phyloP scores from a whole-genome alignment of 2,329 filamentous ascomycete genomes.

The Sordariomycetes sp. region DNA sequence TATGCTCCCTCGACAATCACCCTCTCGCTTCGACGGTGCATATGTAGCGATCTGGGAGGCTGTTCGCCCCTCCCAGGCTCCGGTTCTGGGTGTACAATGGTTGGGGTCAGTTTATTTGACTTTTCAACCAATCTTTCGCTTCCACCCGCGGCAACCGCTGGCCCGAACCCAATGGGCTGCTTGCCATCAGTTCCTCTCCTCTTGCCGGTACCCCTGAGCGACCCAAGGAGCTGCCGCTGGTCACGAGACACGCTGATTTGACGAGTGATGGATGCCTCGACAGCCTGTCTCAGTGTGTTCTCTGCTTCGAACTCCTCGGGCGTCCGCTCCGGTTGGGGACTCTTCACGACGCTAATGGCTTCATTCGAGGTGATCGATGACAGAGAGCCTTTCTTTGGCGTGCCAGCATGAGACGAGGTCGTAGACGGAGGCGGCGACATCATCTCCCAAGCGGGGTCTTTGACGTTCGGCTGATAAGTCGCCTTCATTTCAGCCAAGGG shows the following conservation, averaged over 20 bases:
- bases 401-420: not conserved
- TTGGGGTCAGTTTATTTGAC: slow-evolving; percentile 35
- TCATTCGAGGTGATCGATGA: slow-evolving; percentile 12
- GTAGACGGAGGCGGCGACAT: slow-evolving; percentile 26
- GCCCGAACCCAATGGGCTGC: not conserved
- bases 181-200: slow-evolving; percentile 4
- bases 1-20: slow-evolving; percentile 39
- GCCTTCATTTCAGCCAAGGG: slow-evolving; percentile 1
- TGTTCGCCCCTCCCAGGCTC: slow-evolving; percentile 18
- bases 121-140: slow-evolving; percentile 23
- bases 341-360: slow-evolving; percentile 10
- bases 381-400: slow-evolving; percentile 1
- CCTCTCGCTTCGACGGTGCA: slow-evolving; percentile 42
- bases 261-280: slow-evolving; percentile 58
- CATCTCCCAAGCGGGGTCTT: slow-evolving; percentile 39
- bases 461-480: slow-evolving; percentile 18
- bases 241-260: slow-evolving; percentile 58
- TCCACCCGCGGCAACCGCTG: slow-evolving; percentile 6
- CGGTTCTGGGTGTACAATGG: slow-evolving; percentile 28
- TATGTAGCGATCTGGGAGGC: slow-evolving; percentile 4
- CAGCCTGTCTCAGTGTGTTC: slow-evolving; percentile 39
- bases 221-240: slow-evolving; percentile 51
- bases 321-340: slow-evolving; percentile 4
- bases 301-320: slow-evolving; percentile 6
- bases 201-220: slow-evolving; percentile 28